These are phyloP conservation scores for Coemansia pectinata DNA, from an alignment of 192 early-diverging fungal species.

Conservation along the genomic window DNA sequence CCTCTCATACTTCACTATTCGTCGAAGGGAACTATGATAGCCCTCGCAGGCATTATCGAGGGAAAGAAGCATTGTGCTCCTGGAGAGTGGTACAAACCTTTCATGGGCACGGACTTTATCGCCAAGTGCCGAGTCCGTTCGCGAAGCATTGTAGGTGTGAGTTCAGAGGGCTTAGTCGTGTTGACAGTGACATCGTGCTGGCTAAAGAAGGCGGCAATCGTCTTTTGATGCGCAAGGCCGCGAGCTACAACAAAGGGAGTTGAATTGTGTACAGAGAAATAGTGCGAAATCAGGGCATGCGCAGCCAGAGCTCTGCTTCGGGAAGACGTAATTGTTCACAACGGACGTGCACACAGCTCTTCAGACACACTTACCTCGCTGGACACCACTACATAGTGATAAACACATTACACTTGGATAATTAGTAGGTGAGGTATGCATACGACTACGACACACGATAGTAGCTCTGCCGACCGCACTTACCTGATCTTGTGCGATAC, in stretches of 20 bases:
- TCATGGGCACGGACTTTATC: slow-evolving; percentile 40
- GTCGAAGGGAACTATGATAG: neutral
- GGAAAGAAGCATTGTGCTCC: neutral
- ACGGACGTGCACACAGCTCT: neutral
- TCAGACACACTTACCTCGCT: slow-evolving; percentile 16
- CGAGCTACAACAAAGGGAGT: slow-evolving; percentile 32
- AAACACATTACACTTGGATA: neutral
- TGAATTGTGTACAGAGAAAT: neutral
- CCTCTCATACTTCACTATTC: neutral
- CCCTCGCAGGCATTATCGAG: neutral
- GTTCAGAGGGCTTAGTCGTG: slow-evolving; percentile 46
- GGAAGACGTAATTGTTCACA: neutral
- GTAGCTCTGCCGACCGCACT: neutral
- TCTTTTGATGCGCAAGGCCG: slow-evolving; percentile 48
- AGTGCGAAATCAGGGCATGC: neutral
- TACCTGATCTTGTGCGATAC: slow-evolving; percentile 54
- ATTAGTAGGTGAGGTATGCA: neutral
- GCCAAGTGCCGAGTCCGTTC: slow-evolving; percentile 47
- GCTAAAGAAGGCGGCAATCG: slow-evolving; percentile 39
- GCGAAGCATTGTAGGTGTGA: slow-evolving; percentile 44
- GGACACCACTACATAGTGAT: slow-evolving; percentile 27
- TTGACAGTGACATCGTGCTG: slow-evolving; percentile 51
- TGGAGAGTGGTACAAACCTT: slow-evolving; percentile 21
- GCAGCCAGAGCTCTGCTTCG: neutral
- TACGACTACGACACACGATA: neutral